Evolutionary conservation across 1,139 yeast genomes (phyloP), one percentile per base, ranked within the genome.

Genomic region (Pichia sp.): DNA sequence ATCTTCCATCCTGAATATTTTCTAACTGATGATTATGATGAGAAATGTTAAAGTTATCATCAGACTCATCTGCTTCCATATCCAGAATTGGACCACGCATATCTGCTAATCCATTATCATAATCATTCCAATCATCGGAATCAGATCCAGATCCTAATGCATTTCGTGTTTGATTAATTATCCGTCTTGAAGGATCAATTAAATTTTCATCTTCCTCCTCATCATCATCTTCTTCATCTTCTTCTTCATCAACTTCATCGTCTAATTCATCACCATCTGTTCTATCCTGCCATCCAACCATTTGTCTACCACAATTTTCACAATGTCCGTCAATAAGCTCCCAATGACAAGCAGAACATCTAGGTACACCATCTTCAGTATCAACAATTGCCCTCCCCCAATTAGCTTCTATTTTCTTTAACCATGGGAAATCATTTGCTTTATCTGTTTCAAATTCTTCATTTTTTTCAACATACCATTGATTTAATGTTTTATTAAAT

Each of bases 321-420:
- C 57, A 53, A 5, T 32, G 40, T 3, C 49, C 46, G 22, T 50
- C 56, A 14, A 51, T 42, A 4, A 51, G 78, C 56, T 86, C 95
- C 94, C 94, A 85, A 53, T 79, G 86, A 58, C 95, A 86, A 42
- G 74, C 70, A 3, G 86, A 77, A 56, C 95, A 86, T 42, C 95
- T 64, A 0, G 83, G 77, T 7, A 86, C 88, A 2, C 89, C 91
- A 57, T 86, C 95, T 21, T 78, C 79, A 40, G 68, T 72, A 48
- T 77, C 85, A 3, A 80, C 64, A 19, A 72, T 57, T 0, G 80
- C 78, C 26, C 69, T 59, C 1, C 76, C 73, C 20, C 72, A 61
- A 30, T 54, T 55, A 19, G 66, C 61, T 5, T 42, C 38, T 4
- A 50, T 29, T 24, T 43, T 45, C 11, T 42, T 38, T n/a, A 52